Percentiles rank a stretch among this genome's conserved stretches.
phyloP scores from a whole-genome alignment of 2,329 filamentous ascomycete species.

The Pseudocercospora macadamiae region DNA sequence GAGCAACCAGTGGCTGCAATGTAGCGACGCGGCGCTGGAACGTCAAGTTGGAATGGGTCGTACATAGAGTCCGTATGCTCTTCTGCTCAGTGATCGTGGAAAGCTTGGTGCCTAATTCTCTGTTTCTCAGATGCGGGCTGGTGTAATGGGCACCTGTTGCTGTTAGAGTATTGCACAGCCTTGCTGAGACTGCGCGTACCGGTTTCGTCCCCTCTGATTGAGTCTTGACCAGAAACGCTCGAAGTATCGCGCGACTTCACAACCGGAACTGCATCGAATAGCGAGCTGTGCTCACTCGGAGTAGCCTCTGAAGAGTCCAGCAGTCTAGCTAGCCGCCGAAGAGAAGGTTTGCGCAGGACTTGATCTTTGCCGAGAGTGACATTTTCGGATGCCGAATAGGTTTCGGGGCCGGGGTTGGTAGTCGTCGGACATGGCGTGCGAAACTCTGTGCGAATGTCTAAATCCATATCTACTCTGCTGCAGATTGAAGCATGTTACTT shows the following conservation, averaged over 20 bases:
- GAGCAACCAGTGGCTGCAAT: constrained; percentile 20
- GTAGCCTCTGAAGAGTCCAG: constrained; percentile 26
- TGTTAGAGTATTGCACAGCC: background rate
- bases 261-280: constrained; percentile 27
- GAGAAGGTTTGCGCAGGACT: constrained; percentile 7
- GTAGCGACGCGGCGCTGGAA: constrained; percentile 26
- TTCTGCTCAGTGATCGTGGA: constrained; percentile 49
- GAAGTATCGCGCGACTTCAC: background rate
- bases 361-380: background rate
- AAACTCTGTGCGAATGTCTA: constrained; percentile 13
- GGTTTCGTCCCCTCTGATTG: background rate
- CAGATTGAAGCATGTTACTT: constrained; percentile 10
- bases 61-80: constrained; percentile 46
- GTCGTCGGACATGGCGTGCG: constrained; percentile 1
- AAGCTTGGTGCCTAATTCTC: constrained; percentile 43
- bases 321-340: constrained; percentile 1
- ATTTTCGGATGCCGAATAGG: constrained; percentile 4
- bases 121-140: constrained; percentile 22
- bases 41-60: constrained; percentile 35
- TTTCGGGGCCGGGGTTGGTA: constrained; percentile 10
- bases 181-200: background rate
- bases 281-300: constrained; percentile 29
- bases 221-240: background rate
- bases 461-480: constrained; percentile 10
- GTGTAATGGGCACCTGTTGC: background rate